Evolutionary conservation across 768 basidiomycete genomes (phyloP), one percentile per base, ranked within the genome.

Genomic region (Cyclocybe aegerita): DNA sequence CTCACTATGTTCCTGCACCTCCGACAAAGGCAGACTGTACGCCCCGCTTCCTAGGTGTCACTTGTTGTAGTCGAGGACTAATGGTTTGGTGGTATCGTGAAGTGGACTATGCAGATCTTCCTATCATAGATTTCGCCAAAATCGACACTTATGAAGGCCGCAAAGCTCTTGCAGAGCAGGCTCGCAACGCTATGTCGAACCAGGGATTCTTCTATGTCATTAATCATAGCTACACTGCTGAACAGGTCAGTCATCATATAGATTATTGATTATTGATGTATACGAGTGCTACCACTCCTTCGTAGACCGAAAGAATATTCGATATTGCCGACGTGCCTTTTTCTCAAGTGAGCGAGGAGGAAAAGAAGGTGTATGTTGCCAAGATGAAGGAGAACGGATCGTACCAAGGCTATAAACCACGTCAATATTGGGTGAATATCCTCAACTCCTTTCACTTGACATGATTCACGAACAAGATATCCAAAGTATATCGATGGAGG

Each of bases 401-500:
- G 0, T 82, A 79, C 51, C 74, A 79, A 45, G 82, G 82, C 0
- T 83, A 82, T 54, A 83, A 83, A 54, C 70, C 69, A 5, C 72
- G 74, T 8, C 70, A 77, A 49, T 78, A 76, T 44, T 84, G 80
- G 80, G 82, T 81, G 54, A 7, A 67, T 57, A 1, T 9, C 7
- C 12, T 15, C 14, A 12, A n/a, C 9, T 32, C n/a, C 31, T 14
- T 37, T 36, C 11, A 11, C 10, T 30, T n/a, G 34, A 41, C 9
- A 37, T 33, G 10, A 17, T 10, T 23, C 23, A 23, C 23, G 23
- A 23, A 23, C 23, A 23, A 23, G 23, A 5, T 23, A 23, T 23
- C 23, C 1, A 23, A 23, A 87, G 85, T 79, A 81, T 43, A 78
- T 86, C 39, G 81, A 80, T 36, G 75, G 74, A 9, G 85, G 85